Evolutionary conservation across 1,284 basidiomycete species (phyloP).

Genomic region (Papiliotrema fonsecae): DNA sequence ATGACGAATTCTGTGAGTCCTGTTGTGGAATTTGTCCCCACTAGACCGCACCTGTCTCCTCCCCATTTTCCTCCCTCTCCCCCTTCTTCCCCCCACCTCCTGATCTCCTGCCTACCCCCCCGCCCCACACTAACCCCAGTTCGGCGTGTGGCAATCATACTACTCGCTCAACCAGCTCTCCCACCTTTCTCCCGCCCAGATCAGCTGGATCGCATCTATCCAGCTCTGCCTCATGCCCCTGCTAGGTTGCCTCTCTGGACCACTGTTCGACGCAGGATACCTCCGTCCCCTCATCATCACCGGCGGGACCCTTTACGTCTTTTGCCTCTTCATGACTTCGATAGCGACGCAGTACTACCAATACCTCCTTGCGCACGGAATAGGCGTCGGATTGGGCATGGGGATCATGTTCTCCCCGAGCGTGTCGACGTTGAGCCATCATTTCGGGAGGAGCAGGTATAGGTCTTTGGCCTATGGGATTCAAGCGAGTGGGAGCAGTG

Average conservation of each 20-base stretch:
- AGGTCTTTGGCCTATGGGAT: conserved; percentile 35
- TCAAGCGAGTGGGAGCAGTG: conserved; percentile 29
- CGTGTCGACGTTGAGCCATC: conserved; percentile 53
- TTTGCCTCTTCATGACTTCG: conserved; percentile 56
- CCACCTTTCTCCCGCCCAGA: conserved; percentile 15
- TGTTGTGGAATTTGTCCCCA: too few relatives aligned
- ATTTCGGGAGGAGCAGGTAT: conserved; percentile 48
- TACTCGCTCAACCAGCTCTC: conserved; percentile 18
- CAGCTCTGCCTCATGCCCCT: conserved; percentile 55
- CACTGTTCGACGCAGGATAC: conserved; percentile 60
- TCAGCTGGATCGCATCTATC: conserved; percentile 68
- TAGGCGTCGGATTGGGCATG: conserved; percentile 29
- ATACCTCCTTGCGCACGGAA: conserved; percentile 21
- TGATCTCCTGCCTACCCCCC: neutral
- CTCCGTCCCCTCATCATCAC: conserved; percentile 51
- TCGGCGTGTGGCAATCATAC: conserved; percentile 35
- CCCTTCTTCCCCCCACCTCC: too few relatives aligned
- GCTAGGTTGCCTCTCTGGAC: conserved; percentile 52
- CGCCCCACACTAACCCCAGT: conserved; percentile 6
- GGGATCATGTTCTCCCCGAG: conserved; percentile 55
- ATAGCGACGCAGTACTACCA: conserved; percentile 60
- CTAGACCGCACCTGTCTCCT: too few relatives aligned
- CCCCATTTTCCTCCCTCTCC: too few relatives aligned
- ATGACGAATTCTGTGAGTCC: conserved; percentile 30
- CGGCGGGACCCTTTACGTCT: conserved; percentile 52